Conservation (phyloP, 176 grass and related monocot species). For the Aegilops tauschii region DNA sequence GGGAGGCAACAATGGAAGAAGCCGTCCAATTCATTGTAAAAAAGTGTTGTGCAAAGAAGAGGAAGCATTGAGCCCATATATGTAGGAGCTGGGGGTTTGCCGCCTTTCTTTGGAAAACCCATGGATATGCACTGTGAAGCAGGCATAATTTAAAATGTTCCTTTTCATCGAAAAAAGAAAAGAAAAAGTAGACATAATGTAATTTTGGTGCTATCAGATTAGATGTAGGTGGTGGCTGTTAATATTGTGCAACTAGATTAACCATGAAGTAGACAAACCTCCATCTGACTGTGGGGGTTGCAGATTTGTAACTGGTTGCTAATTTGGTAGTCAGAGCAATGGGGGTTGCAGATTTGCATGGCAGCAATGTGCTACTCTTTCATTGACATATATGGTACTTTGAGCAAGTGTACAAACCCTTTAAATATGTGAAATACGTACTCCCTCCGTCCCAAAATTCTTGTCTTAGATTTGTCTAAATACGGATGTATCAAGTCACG, state of each 20-base stretch:
- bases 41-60: not conserved
- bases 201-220: not conserved
- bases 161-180: too few species aligned
- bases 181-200: not conserved
- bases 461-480: too few species aligned
- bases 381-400: not conserved
- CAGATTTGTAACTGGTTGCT: too few species aligned
- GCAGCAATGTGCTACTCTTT: not conserved
- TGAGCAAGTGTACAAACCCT: not conserved
- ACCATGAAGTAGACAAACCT: not conserved
- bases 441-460: too few species aligned
- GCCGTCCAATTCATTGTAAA: not conserved
- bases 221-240: not conserved
- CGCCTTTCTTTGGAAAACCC: not conserved
- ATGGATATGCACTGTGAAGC: not conserved
- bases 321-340: too few species aligned
- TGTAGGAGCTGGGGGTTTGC: not conserved
- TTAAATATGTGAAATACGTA: slow-evolving; percentile 38
- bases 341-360: too few species aligned
- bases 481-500: too few species aligned
- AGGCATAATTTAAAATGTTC: not conserved
- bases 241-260: not conserved
- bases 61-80: not conserved
- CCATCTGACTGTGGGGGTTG: too few species aligned
- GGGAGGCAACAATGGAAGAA: not conserved